These are phyloP conservation scores for Filobasidium wieringae DNA, from an alignment of 768 basidiomycete genomes.

Conservation along the genomic window DNA sequence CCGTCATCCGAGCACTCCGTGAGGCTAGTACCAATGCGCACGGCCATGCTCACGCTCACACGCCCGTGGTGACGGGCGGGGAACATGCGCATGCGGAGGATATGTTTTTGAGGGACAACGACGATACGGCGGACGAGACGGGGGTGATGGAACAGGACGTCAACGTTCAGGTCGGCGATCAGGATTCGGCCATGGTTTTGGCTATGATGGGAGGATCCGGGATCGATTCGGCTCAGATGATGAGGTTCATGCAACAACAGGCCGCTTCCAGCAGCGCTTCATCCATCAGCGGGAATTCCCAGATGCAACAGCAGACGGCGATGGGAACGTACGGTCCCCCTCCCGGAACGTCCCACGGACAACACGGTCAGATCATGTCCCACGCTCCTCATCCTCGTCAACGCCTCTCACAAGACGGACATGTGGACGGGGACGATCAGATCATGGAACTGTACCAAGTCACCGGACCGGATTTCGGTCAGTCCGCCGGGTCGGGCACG, in stretches of 20 bases:
- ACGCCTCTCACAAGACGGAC: neutral
- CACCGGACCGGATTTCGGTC: slow-evolving; percentile 8
- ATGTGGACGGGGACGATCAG: neutral
- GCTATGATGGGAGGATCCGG: slow-evolving; percentile 4
- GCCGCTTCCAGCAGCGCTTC: neutral
- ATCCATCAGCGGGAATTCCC: neutral
- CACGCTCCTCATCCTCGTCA: neutral
- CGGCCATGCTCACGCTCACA: neutral
- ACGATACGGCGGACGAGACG: neutral
- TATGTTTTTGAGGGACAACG: neutral
- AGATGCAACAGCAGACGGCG: neutral
- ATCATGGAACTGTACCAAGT: slow-evolving; percentile 11
- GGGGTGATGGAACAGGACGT: neutral
- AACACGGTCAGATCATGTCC: slow-evolving; percentile 2
- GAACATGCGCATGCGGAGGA: neutral
- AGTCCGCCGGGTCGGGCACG: neutral
- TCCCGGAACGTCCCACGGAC: neutral
- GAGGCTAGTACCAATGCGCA: neutral
- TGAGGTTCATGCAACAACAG: neutral
- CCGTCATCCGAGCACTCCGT: too few relatives aligned
- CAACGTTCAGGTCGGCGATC: neutral
- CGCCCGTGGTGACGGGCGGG: neutral
- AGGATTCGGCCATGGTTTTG: slow-evolving; percentile 2
- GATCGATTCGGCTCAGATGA: neutral
- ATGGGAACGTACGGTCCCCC: neutral